Base-by-base conservation (phyloP, 2,329 filamentous ascomycete species). In the Fusarium dimerum region DNA sequence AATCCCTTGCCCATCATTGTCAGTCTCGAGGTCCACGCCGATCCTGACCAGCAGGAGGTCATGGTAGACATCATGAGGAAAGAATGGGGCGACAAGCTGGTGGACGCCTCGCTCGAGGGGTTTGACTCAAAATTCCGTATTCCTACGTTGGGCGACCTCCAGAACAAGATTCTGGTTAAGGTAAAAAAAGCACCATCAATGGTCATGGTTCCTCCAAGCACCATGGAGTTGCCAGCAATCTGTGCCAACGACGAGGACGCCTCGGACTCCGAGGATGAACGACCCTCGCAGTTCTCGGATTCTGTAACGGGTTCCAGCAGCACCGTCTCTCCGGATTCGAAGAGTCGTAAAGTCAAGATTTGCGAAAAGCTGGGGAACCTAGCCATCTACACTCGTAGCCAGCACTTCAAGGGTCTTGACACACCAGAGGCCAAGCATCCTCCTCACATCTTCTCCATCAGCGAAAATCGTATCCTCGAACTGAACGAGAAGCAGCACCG, bases 11-110 rank as follows among this genome's bases (percentile, higher is more conserved):
- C 94, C 1, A 77, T 99, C 39, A 95, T 97, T 52, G 84, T 97
- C 59, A 96, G 92, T 68, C 79, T 97, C 6, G 94, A 99, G 71
- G 90, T 97, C 1, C 93, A 97, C 70, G 88, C 91, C 13, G 84
- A 87, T 55, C 76, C 81, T 2, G 84, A 89, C 48, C 93, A 97
- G 71, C 94, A 99, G 71, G 85, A 91, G 58, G 81, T 89, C 46
- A 97, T 97, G 90, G 92, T 96, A 11, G 83, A 89, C 50, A 96
- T 97, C 57, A 97, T 99, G 88, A 86, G 86, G 59, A 85, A 96
- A 61, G 88, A 90, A 58, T 99, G 92, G 92, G 82, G 81, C 40
- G 86, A 83, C 0, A 74, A 88, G 63, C 78, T 97, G 6, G 78
- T 97, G 11, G 86, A 90, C 18, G 64, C 73, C 48, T 74, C 74